Percentiles rank a stretch among this genome's conserved stretches.
Evolutionary conservation across 805 yeast species (phyloP).

Genomic region (Ogataea neopini): DNA sequence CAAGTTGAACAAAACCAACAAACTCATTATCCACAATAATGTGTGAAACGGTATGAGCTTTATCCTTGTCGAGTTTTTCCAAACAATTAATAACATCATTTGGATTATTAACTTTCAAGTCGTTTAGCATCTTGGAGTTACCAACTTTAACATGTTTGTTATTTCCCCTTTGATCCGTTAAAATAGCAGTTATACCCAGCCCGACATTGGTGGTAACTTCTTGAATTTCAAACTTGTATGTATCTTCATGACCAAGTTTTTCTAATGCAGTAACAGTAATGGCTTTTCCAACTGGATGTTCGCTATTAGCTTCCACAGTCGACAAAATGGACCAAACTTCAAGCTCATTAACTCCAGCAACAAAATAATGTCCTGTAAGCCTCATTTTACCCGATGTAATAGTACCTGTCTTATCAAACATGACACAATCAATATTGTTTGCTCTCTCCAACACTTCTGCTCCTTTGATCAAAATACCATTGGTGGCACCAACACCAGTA

Average conservation of each 20-base stretch:
- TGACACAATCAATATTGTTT: slow-evolving; percentile 58
- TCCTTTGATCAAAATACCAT: slow-evolving; percentile 91
- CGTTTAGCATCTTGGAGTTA: slow-evolving; percentile 43
- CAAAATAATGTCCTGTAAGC: slow-evolving; percentile 31
- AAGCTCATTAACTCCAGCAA: slow-evolving; percentile 27
- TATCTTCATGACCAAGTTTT: slow-evolving; percentile 5
- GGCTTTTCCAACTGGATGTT: slow-evolving; percentile 87
- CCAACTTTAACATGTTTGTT: slow-evolving; percentile 52
- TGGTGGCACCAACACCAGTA: slow-evolving; percentile 89
- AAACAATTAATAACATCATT: slow-evolving; percentile 20
- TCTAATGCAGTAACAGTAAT: slow-evolving; percentile 42
- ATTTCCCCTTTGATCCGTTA: slow-evolving; percentile 17
- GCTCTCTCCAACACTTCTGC: slow-evolving; percentile 85
- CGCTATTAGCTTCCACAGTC: slow-evolving; percentile 66
- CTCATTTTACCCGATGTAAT: slow-evolving; percentile 82
- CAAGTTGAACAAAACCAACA: slow-evolving; percentile 65
- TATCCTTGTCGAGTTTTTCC: slow-evolving; percentile 12
- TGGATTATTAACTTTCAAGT: slow-evolving; percentile 22
- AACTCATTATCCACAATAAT: slow-evolving; percentile 57
- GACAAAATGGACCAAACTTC: slow-evolving; percentile 53
- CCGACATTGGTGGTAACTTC: slow-evolving; percentile 44
- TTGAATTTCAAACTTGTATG: slow-evolving; percentile 26
- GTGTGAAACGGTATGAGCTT: slow-evolving; percentile 31
- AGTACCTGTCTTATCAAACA: slow-evolving; percentile 97
- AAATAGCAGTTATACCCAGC: slow-evolving; percentile 43